A percentile compares a stretch with the other conserved stretches of the same genome.
phyloP scores from a whole-genome alignment of 1,139 yeast genomes.

The Blastobotrys malaysiensis region DNA sequence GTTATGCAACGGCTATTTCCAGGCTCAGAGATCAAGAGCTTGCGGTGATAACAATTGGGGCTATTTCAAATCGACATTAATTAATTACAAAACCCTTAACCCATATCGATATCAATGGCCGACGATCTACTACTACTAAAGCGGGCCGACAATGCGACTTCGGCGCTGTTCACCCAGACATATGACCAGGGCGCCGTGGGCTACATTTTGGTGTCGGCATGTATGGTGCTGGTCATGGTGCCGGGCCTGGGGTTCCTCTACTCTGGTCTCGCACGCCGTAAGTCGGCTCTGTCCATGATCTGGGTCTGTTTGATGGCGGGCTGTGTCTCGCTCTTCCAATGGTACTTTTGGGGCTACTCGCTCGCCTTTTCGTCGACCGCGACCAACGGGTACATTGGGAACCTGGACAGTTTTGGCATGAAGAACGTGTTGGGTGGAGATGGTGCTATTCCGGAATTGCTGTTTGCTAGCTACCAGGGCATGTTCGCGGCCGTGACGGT shows the following conservation, averaged over 20 bases:
- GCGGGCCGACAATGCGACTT: background rate
- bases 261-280: slow-evolving; percentile 88
- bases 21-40: too few species aligned
- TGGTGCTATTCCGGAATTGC: slow-evolving; percentile 66
- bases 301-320: slow-evolving; percentile 77
- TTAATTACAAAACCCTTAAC: background rate
- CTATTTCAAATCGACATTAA: background rate
- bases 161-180: background rate
- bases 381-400: slow-evolving; percentile 78
- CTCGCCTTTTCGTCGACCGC: slow-evolving; percentile 77
- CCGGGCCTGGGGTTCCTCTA: slow-evolving; percentile 93
- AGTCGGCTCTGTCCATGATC: slow-evolving; percentile 82
- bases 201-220: slow-evolving; percentile 49
- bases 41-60: too few species aligned
- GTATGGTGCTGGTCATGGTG: slow-evolving; percentile 85
- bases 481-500: slow-evolving; percentile 87
- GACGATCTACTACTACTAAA: background rate
- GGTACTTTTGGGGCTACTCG: slow-evolving; percentile 99
- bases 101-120: background rate
- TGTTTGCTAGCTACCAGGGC: slow-evolving; percentile 82
- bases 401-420: slow-evolving; percentile 75
- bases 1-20: background rate
- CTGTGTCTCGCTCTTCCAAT: slow-evolving; percentile 76
- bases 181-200: slow-evolving; percentile 46
- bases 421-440: slow-evolving; percentile 57